phyloP scores from a whole-genome alignment of 805 yeast species.

The Grigorovia jiainica region DNA sequence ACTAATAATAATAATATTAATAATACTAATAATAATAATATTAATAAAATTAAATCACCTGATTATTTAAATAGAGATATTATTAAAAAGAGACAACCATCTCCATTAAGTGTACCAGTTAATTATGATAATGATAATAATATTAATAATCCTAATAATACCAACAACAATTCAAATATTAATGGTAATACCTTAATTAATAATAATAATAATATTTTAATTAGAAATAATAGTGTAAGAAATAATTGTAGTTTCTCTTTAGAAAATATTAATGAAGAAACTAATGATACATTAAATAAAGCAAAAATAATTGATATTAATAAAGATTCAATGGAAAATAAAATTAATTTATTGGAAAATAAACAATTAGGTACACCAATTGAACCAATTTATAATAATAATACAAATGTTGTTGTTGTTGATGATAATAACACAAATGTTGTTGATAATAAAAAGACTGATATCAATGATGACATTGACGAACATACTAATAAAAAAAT shows the following conservation, averaged over 20 bases:
- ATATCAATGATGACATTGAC: background rate
- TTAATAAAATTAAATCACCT: background rate
- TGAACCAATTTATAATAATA: background rate
- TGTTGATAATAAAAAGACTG: too few species aligned
- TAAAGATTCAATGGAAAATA: conserved; percentile 6
- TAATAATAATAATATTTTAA: background rate
- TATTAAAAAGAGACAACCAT: background rate
- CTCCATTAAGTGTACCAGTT: background rate
- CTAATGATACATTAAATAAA: background rate
- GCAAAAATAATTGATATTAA: background rate
- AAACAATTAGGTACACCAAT: background rate
- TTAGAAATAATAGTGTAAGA: background rate
- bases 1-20: background rate
- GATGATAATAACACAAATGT: background rate
- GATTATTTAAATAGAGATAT: conserved; percentile 1
- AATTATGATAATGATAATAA: background rate
- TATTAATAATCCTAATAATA: background rate
- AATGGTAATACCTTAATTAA: too few species aligned
- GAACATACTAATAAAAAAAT: conserved; percentile 3
- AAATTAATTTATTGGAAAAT: background rate
- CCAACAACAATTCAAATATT: background rate
- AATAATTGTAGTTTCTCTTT: background rate
- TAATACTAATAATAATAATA: background rate
- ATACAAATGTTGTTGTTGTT: background rate
- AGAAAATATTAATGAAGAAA: conserved; percentile 1